Conservation (phyloP, 805 yeast species). For the Citeromyces matritensis region DNA sequence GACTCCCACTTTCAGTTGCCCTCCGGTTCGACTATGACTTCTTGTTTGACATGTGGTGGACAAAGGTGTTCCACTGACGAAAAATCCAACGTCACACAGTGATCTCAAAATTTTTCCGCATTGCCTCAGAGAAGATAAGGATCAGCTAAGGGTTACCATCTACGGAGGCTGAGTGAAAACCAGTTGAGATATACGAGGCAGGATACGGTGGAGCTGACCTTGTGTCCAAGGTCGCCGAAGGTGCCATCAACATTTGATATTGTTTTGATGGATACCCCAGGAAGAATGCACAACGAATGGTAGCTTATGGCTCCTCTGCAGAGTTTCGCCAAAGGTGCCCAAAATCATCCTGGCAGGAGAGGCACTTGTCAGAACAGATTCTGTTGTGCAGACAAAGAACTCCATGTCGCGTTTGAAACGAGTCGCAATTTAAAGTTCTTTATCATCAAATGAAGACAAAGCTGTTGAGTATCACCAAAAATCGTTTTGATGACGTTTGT, state of each 20-base stretch:
- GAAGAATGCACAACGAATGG: constrained; percentile 90
- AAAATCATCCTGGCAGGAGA: constrained; percentile 98
- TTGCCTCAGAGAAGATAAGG: too few relatives aligned
- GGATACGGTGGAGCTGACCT: background rate
- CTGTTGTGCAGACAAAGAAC: constrained; percentile 88
- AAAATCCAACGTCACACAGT: too few relatives aligned
- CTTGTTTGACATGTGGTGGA: too few relatives aligned
- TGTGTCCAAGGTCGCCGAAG: constrained; percentile 1
- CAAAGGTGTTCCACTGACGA: too few relatives aligned
- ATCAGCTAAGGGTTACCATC: too few relatives aligned
- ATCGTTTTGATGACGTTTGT: too few relatives aligned
- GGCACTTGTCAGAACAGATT: constrained; percentile 94
- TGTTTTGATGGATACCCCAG: constrained; percentile 92
- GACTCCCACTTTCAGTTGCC: too few relatives aligned
- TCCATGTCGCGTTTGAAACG: constrained; percentile 86
- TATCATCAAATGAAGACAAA: too few relatives aligned
- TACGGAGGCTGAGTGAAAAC: too few relatives aligned
- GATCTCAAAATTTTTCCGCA: too few relatives aligned
- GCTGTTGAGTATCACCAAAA: too few relatives aligned
- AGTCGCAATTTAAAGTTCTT: constrained; percentile 74
- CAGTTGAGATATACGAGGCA: constrained; percentile 1
- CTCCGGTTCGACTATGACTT: too few relatives aligned
- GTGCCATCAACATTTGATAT: constrained; percentile 11
- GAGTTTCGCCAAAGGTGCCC: constrained; percentile 87
- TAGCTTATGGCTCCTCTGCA: constrained; percentile 91